Conservation (phyloP, 164 flowering plant genomes). For the Berberis thunbergii region DNA sequence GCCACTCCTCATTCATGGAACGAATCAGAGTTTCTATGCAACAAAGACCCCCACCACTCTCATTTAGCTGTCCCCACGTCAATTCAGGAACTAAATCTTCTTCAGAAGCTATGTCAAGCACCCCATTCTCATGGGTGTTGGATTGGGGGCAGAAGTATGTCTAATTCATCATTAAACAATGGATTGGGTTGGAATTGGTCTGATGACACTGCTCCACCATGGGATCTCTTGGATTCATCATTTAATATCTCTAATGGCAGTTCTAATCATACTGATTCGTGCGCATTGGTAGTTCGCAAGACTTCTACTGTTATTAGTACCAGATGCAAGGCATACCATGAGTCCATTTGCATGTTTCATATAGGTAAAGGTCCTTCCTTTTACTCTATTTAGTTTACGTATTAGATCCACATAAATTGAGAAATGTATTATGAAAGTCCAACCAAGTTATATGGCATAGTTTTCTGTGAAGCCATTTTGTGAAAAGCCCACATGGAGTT, state of each 20-base stretch:
- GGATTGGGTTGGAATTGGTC: slow-evolving; percentile 69
- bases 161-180: slow-evolving; percentile 9
- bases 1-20: slow-evolving; percentile 43
- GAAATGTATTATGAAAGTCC: neutral
- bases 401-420: neutral
- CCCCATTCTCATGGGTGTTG: slow-evolving; percentile 44
- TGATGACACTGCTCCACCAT: slow-evolving; percentile 31
- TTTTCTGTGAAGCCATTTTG: neutral
- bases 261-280: slow-evolving; percentile 28
- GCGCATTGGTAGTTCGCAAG: slow-evolving; percentile 34
- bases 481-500: neutral
- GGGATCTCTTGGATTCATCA: slow-evolving; percentile 30
- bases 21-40: slow-evolving; percentile 47
- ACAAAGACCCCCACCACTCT: slow-evolving; percentile 21
- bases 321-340: slow-evolving; percentile 51
- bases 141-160: slow-evolving; percentile 62
- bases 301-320: slow-evolving; percentile 26
- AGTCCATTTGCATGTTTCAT: slow-evolving; percentile 58
- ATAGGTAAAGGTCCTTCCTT: slow-evolving; percentile 25
- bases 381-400: neutral
- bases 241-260: slow-evolving; percentile 25
- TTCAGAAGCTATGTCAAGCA: slow-evolving; percentile 39
- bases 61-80: slow-evolving; percentile 64
- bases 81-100: slow-evolving; percentile 40
- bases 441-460: neutral